Evolutionary conservation across 2,329 filamentous ascomycete species (phyloP).

Genomic region (Pseudocercospora fuligena): DNA sequence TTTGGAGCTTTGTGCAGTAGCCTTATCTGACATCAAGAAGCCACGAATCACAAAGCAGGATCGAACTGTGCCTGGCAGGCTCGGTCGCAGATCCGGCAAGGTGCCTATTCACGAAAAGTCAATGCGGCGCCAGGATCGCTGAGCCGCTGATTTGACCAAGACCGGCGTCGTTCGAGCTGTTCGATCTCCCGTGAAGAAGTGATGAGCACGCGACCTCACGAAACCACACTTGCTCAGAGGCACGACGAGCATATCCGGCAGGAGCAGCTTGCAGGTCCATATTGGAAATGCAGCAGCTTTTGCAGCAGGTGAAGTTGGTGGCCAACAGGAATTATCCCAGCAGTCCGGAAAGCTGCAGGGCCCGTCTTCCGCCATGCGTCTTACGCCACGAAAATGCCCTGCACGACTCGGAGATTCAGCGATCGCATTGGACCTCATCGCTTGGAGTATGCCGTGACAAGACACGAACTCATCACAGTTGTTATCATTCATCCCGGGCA

Average conservation of each 20-base stretch:
- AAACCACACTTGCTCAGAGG: too few species aligned
- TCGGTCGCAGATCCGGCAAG: not conserved
- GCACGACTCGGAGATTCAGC: not conserved
- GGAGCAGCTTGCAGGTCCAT: not conserved
- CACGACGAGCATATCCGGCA: not conserved
- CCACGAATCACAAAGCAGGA: not conserved
- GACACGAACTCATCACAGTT: not conserved
- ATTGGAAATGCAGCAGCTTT: not conserved
- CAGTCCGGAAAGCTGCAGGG: not conserved
- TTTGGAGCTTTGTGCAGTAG: constrained; percentile 4
- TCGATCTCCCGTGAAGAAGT: too few species aligned
- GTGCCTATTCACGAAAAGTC: not conserved
- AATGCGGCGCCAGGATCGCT: not conserved
- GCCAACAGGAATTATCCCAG: not conserved
- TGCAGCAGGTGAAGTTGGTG: not conserved
- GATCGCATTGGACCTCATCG: not conserved
- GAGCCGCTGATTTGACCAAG: not conserved
- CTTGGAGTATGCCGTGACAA: constrained; percentile 1
- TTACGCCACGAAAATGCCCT: not conserved
- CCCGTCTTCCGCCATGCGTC: not conserved
- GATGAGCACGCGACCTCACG: too few species aligned
- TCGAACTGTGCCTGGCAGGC: not conserved
- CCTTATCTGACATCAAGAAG: not conserved
- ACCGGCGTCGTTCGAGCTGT: too few species aligned
- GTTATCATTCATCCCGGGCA: not conserved